Base-by-base conservation (phyloP, 2,329 filamentous ascomycete species). In the Colletotrichum sp. region DNA sequence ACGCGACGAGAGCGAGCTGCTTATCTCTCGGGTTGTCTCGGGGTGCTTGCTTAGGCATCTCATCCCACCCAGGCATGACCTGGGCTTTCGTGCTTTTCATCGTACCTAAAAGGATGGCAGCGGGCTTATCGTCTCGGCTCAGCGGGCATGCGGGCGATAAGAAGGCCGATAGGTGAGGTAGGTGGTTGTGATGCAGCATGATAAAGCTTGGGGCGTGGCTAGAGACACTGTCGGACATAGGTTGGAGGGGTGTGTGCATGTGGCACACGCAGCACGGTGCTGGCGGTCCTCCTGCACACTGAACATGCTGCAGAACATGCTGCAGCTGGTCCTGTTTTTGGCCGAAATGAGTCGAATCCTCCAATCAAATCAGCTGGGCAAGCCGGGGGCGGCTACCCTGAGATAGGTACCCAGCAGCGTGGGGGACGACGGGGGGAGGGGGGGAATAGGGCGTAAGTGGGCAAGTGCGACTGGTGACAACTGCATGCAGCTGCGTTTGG, bases 201-300 rank as follows among this genome's bases (percentile, higher is more conserved):
- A 76, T 74, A 76, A 76, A 76, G 74, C 74, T 76, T 7, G 74
- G 74, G 74, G 74, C 55, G 74, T 74, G 71, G 60, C 18, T 21
- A 60, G 52, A 6, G 32, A 63, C 10, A 16, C 14, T 26, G 66
- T 48, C 10, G 12, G 12, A 55, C 21, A n/a, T 12, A 28, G 9
- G 48, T 24, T 24, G 57, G 57, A 55, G 68, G 57, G 60, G 57
- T 52, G 68, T 64, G 14, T 63, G 68, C 34, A 63, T 63, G 9
- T 14, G 34, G 66, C 61, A 65, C 26, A 14, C 36, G 32, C 34
- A 39, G 34, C 26, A 21, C 18, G 59, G 16, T 18, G 57, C 16
- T 30, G 24, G 43, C 34, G 34, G 34, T 28, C 55, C 24, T 24
- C 24, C 52, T 26, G 52, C 24, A 24, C 12, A 34, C 28, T 39